Evolutionary conservation across 2,329 filamentous ascomycete species (phyloP), one percentile per base, ranked within the genome.

Genomic region (Diplodia sapinea): DNA sequence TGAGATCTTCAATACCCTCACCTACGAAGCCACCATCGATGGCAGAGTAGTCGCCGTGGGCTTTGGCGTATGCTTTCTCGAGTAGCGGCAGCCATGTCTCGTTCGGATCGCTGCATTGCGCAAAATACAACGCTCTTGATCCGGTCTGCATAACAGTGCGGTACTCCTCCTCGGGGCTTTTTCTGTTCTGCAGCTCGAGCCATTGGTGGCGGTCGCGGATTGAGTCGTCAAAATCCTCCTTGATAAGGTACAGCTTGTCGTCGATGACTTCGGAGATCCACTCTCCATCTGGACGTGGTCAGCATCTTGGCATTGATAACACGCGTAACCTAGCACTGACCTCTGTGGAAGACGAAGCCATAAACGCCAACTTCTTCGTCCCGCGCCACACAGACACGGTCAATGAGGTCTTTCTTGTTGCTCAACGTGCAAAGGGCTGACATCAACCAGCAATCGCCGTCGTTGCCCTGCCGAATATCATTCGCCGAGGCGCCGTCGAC

Each of bases 191-290:
- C 57, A 92, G 88, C 73, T 93, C 89, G 72, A 93, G 87, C 74
- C 93, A 86, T 29, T 93, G 83, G 65, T 91, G 86, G 49, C 91
- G 87, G 74, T 93, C 90, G 62, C 91, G 89, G 0, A 88, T 89
- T 40, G 81, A 75, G 65, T 92, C 91, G 71, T 96, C 91, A 81
- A 92, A 96, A 75, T 91, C 90, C 1, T 89, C 88, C 0, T 89
- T 89, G 49, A 86, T 89, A 29, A 96, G 85, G 76, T 91, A 96
- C 0, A 97, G 84, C 78, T 96, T 95, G 78, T 97, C 93, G 74
- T 97, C 94, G 65, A 97, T 87, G 62, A 97, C 94, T 56, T 91
- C 94, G 75, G 92, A 93, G 68, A 94, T 91, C 93, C 93, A 97
- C 59, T 79, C 77, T 43, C 79, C 79, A 54, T 80, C 79, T 64